Base-by-base conservation (phyloP, 73 alveolate genomes). In the Uronychia binucleata region DNA sequence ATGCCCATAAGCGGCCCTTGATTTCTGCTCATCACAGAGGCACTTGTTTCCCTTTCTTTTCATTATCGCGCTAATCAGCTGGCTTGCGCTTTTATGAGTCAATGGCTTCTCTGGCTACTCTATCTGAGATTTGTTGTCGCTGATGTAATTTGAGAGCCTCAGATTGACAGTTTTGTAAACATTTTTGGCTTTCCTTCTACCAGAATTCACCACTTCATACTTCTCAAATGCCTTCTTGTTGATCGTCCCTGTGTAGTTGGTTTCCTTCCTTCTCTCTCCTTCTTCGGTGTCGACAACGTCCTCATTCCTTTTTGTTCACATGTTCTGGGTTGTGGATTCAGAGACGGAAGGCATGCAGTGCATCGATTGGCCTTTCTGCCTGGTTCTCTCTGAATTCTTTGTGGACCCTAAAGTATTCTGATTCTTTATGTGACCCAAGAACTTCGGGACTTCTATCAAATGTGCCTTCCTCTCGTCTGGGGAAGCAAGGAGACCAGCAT, bases 11-110 rank as follows among this genome's bases (percentile, higher is more conserved):
- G n/a, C n/a, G n/a, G n/a, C n/a, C n/a, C n/a, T n/a, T n/a, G n/a
- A n/a, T n/a, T n/a, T n/a, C n/a, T n/a, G 30, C 1, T 57, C 57
- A 29, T 76, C 14, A 31, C 91, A 85, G 26, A 35, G 26, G 32
- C 91, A 85, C 57, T 85, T 85, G 26, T 76, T 28, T 0, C 86
- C 91, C 31, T 77, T 85, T 30, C 80, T n/a, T 57, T 31, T 5
- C 0, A 85, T 26, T 0, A 85, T 1, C 0, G 34, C 76, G 13
- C 34, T 27, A 11, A 85, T 27, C 27, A 26, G 28, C 29, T 33
- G 5, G 25, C 79, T 33, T 1, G 67, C 46, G 25, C 84, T 27
- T n/a, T 80, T 79, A 1, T 57, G n/a, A 11, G 59, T 1, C 31
- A 13, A 29, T 1, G 29, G 33, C 1, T 32, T 75, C 28, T 33